phyloP scores from a whole-genome alignment of 2,329 filamentous ascomycete genomes.

The Talaromyces sp. region DNA sequence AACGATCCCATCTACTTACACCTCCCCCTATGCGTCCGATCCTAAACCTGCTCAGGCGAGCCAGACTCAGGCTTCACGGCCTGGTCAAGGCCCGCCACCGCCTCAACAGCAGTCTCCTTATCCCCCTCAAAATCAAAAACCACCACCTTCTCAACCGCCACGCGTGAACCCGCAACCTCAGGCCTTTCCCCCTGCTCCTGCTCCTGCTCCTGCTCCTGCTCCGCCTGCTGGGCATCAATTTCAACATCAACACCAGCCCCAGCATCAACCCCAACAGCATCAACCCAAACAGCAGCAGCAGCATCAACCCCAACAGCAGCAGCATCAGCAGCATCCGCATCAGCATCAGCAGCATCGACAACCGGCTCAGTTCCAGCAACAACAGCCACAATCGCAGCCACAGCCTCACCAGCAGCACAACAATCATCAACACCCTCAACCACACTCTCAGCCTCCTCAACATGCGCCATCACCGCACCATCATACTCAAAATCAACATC shows the following conservation, averaged over 20 bases:
- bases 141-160: slow-evolving; percentile 22
- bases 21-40: slow-evolving; percentile 45
- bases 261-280: slow-evolving; percentile 17
- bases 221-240: slow-evolving; percentile 18
- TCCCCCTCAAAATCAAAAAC: slow-evolving; percentile 24
- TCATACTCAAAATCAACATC: slow-evolving; percentile 27
- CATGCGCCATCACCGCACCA: slow-evolving; percentile 18
- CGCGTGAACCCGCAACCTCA: slow-evolving; percentile 23
- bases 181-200: slow-evolving; percentile 20
- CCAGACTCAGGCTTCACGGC: slow-evolving; percentile 30
- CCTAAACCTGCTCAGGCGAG: slow-evolving; percentile 36
- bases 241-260: slow-evolving; percentile 18
- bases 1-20: slow-evolving; percentile 40
- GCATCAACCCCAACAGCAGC: slow-evolving; percentile 22
- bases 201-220: no score
- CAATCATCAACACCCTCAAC: slow-evolving; percentile 19
- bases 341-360: slow-evolving; percentile 19
- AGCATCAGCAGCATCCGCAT: slow-evolving; percentile 27
- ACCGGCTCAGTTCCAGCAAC: no score
- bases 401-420: slow-evolving; percentile 22
- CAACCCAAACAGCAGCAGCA: slow-evolving; percentile 10
- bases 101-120: slow-evolving; percentile 32
- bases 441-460: slow-evolving; percentile 17
- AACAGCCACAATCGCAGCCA: no score
- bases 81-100: slow-evolving; percentile 22